Evolutionary conservation across 1,139 yeast species (phyloP).

Genomic region (Kodamaea sp.): DNA sequence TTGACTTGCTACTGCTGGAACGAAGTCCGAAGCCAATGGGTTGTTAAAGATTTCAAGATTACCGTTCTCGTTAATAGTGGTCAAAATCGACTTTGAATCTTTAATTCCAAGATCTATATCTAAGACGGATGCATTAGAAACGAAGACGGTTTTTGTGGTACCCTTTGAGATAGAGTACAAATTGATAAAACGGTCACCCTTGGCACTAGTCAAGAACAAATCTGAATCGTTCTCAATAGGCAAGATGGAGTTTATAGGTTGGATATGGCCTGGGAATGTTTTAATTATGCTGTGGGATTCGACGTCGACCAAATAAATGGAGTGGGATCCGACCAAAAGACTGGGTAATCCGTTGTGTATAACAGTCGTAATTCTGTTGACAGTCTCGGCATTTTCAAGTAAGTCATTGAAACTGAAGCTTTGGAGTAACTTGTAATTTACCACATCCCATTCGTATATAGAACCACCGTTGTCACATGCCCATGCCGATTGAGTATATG

Average conservation of each 20-base stretch:
- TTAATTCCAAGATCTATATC: slow-evolving; percentile 40
- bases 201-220: slow-evolving; percentile 66
- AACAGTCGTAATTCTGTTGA: slow-evolving; percentile 38
- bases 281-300: slow-evolving; percentile 35
- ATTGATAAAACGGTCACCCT: slow-evolving; percentile 77
- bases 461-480: slow-evolving; percentile 63
- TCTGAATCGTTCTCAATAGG: slow-evolving; percentile 38
- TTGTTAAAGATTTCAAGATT: slow-evolving; percentile 62
- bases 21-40: slow-evolving; percentile 37
- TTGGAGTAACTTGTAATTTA: slow-evolving; percentile 39
- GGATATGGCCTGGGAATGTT: slow-evolving; percentile 73
- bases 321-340: slow-evolving; percentile 65
- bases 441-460: slow-evolving; percentile 64
- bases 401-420: slow-evolving; percentile 45
- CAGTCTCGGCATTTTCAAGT: slow-evolving; percentile 35
- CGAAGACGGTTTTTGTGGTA: slow-evolving; percentile 55
- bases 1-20: slow-evolving; percentile 18
- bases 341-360: slow-evolving; percentile 39
- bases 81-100: slow-evolving; percentile 43
- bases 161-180: slow-evolving; percentile 53
- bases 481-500: slow-evolving; percentile 53
- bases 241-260: slow-evolving; percentile 55
- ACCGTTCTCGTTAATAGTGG: slow-evolving; percentile 70
- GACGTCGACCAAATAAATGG: slow-evolving; percentile 53
- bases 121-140: slow-evolving; percentile 61